These are phyloP conservation scores for Rubia tinctorum DNA, from an alignment of 305 asterid species.

Conservation along the genomic window DNA sequence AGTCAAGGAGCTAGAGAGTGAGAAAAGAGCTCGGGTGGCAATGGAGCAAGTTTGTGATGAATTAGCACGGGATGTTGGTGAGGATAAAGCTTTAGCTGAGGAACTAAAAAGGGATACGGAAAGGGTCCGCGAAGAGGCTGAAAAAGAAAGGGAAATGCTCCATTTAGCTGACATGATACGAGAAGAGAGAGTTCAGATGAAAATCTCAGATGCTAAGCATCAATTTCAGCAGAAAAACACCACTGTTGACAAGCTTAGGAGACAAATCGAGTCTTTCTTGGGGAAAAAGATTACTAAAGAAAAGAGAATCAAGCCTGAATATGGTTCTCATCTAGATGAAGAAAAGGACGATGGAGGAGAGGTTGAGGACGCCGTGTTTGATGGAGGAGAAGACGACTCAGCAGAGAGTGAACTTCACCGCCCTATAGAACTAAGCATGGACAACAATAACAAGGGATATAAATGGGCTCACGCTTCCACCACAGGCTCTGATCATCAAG, in stretches of 20 bases:
- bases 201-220: conserved; percentile 56
- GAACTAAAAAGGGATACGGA: conserved; percentile 49
- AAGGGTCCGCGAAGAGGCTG: conserved; percentile 52
- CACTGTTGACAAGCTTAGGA: conserved; percentile 68
- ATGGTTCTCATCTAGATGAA: conserved; percentile 26
- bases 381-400: conserved; percentile 45
- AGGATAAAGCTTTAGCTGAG: conserved; percentile 52
- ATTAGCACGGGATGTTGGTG: conserved; percentile 60
- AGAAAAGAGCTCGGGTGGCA: conserved; percentile 72
- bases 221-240: conserved; percentile 66
- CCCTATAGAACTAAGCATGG: conserved; percentile 55
- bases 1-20: conserved; percentile 65
- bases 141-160: conserved; percentile 62
- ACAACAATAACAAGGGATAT: conserved; percentile 29
- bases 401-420: conserved; percentile 61
- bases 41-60: conserved; percentile 73
- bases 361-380: conserved; percentile 38
- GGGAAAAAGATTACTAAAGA: conserved; percentile 47
- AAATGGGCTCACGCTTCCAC: conserved; percentile 35
- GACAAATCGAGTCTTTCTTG: conserved; percentile 70
- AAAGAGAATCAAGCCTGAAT: conserved; percentile 23
- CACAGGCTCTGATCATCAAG: conserved; percentile 32
- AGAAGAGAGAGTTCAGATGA: conserved; percentile 62
- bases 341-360: conserved; percentile 45
- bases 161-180: conserved; percentile 55